A percentile compares a stretch with the other conserved stretches of the same genome.
These are phyloP conservation scores for Sisymbrium irio DNA, from an alignment of 345 rosid genomes.

Conservation along the genomic window DNA sequence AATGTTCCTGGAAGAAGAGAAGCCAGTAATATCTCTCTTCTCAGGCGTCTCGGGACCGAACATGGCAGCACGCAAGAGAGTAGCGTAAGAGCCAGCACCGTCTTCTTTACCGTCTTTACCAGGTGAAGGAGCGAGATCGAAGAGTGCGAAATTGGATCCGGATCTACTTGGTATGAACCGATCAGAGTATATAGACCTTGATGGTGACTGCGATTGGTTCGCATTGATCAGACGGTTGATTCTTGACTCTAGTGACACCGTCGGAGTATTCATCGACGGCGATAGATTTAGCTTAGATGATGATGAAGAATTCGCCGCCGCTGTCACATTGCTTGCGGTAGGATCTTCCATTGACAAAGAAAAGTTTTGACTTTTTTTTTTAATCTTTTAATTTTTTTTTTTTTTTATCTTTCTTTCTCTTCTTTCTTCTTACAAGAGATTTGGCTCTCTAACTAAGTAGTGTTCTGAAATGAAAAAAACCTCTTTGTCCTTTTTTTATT, in stretches of 20 bases:
- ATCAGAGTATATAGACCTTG: constrained; percentile 77
- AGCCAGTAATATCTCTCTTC: constrained; percentile 44
- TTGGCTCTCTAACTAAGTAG: background rate
- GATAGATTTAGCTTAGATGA: constrained; percentile 47
- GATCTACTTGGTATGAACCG: constrained; percentile 95
- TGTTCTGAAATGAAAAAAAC: background rate
- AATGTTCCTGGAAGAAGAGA: constrained; percentile 55
- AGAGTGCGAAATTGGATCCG: constrained; percentile 79
- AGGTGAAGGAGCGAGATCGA: constrained; percentile 56
- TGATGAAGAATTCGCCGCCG: constrained; percentile 27
- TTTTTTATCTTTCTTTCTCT: background rate
- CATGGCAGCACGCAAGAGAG: constrained; percentile 67
- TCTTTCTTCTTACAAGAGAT: constrained; percentile 8
- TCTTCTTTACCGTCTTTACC: constrained; percentile 64
- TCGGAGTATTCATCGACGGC: constrained; percentile 40
- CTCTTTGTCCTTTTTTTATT: constrained; percentile 22
- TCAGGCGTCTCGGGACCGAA: constrained; percentile 88
- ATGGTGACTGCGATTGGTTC: constrained; percentile 59
- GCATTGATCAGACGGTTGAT: constrained; percentile 74
- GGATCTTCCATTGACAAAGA: constrained; percentile 38
- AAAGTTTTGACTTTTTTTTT: constrained; percentile 11
- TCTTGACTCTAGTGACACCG: constrained; percentile 42
- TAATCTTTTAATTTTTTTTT: background rate
- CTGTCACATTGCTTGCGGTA: constrained; percentile 27
- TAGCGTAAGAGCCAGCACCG: constrained; percentile 61